These are phyloP conservation scores for Aspergillus novofumigatus DNA, from an alignment of 2,329 filamentous ascomycete species.

Conservation along the genomic window DNA sequence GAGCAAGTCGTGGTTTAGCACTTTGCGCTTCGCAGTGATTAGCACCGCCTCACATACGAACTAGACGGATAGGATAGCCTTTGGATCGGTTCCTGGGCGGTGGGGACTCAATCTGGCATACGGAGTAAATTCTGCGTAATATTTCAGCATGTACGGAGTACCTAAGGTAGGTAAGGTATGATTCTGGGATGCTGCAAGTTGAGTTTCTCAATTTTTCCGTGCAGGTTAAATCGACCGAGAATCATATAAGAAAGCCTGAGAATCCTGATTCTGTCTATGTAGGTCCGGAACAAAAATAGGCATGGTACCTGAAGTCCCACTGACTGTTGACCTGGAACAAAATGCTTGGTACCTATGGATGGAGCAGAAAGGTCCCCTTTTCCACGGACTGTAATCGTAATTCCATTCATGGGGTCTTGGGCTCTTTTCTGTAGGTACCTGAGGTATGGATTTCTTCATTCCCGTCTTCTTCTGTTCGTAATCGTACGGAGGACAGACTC, in stretches of 20 bases:
- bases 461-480: slow-evolving; percentile 3
- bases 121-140: not conserved
- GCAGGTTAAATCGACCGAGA: not conserved
- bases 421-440: slow-evolving; percentile 3
- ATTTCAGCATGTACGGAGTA: not conserved
- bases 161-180: too few relatives aligned
- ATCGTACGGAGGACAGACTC: not conserved
- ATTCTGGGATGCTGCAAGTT: not conserved
- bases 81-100: not conserved
- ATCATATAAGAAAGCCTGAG: not conserved
- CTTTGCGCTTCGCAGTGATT: not conserved
- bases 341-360: not conserved
- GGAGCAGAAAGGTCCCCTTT: not conserved
- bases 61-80: not conserved
- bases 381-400: slow-evolving; percentile 11
- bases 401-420: slow-evolving; percentile 14
- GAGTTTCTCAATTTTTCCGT: not conserved
- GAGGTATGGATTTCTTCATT: slow-evolving; percentile 5
- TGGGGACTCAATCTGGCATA: not conserved
- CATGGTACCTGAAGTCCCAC: not conserved
- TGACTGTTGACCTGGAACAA: not conserved
- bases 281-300: not conserved
- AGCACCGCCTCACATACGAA: not conserved
- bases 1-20: not conserved
- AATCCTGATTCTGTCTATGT: not conserved